Conservation (phyloP, 1,139 yeast genomes). For the Candida tropicalis region DNA sequence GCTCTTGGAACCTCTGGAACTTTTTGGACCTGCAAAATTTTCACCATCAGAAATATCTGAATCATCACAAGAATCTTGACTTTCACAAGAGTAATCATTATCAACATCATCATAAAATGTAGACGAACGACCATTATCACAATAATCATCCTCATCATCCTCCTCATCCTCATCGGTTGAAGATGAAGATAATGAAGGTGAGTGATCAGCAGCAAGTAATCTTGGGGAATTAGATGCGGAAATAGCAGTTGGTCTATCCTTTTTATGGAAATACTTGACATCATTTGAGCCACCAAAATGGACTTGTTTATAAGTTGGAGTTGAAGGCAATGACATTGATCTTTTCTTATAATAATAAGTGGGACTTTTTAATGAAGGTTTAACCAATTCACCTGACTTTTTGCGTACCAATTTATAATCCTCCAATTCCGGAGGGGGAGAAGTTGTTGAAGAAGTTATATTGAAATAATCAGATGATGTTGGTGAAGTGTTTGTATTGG, state of each 20-base stretch:
- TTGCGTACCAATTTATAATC: slow-evolving; percentile 53
- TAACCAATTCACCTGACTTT: slow-evolving; percentile 80
- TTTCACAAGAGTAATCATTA: slow-evolving; percentile 12
- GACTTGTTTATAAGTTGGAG: slow-evolving; percentile 73
- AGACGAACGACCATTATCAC: neutral
- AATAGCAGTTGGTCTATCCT: slow-evolving; percentile 76
- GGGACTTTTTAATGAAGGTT: slow-evolving; percentile 60
- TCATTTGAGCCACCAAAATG: slow-evolving; percentile 74
- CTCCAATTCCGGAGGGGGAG: slow-evolving; percentile 7
- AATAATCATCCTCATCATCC: slow-evolving; percentile 21
- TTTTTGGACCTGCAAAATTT: slow-evolving; percentile 12
- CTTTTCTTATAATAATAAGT: slow-evolving; percentile 41
- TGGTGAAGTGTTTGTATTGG: slow-evolving; percentile 4
- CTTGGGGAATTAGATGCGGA: slow-evolving; percentile 66
- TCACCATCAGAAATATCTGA: slow-evolving; percentile 14
- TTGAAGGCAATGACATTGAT: slow-evolving; percentile 67
- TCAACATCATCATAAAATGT: slow-evolving; percentile 4
- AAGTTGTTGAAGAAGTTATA: neutral
- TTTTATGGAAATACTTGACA: slow-evolving; percentile 69
- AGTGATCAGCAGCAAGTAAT: slow-evolving; percentile 22
- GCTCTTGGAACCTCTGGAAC: slow-evolving; percentile 21
- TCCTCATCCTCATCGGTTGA: slow-evolving; percentile 22
- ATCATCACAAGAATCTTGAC: slow-evolving; percentile 14
- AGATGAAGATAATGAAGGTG: neutral
- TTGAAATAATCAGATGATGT: slow-evolving; percentile 13